phyloP scores from a whole-genome alignment of 768 basidiomycete genomes.

The Leccinum disarticulatum region DNA sequence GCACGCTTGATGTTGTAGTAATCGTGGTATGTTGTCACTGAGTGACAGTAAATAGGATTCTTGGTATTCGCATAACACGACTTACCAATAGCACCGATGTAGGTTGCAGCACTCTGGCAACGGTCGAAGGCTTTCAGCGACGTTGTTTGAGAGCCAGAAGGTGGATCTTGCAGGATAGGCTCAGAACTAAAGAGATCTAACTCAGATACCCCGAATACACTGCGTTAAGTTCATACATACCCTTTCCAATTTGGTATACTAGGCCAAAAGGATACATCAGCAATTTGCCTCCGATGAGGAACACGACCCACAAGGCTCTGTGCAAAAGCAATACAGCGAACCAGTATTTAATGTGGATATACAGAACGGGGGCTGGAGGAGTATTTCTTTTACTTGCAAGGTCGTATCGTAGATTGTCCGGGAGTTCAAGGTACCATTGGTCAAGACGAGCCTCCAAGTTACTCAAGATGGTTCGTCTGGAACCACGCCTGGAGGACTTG shows the following conservation, averaged over 20 bases:
- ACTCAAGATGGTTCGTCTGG: slow-evolving; percentile 49
- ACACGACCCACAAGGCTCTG: slow-evolving; percentile 68
- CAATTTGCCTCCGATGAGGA: slow-evolving; percentile 3
- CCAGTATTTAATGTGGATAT: slow-evolving; percentile 76
- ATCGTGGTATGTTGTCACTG: slow-evolving; percentile 57
- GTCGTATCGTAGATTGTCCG: slow-evolving; percentile 62
- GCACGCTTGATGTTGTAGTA: slow-evolving; percentile 58
- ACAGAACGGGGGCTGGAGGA: slow-evolving; percentile 65
- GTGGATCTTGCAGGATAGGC: slow-evolving; percentile 44
- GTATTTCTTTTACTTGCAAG: slow-evolving; percentile 48
- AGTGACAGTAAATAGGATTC: slow-evolving; percentile 7
- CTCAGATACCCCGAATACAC: not conserved
- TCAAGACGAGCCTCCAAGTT: slow-evolving; percentile 66
- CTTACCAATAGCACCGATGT: slow-evolving; percentile 65
- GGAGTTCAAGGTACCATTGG: slow-evolving; percentile 72
- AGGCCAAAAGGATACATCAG: slow-evolving; percentile 12
- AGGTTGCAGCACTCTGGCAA: slow-evolving; percentile 70
- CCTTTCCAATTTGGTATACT: slow-evolving; percentile 76
- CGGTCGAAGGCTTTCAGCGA: slow-evolving; percentile 72
- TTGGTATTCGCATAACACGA: not conserved
- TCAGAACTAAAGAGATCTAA: slow-evolving; percentile 37
- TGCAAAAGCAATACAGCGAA: slow-evolving; percentile 70
- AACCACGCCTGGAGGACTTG: slow-evolving; percentile 43
- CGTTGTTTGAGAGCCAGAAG: slow-evolving; percentile 37
- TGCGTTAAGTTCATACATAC: slow-evolving; percentile 44